phyloP scores from a whole-genome alignment of 768 basidiomycete species.

The Xanthoconium purpureum region DNA sequence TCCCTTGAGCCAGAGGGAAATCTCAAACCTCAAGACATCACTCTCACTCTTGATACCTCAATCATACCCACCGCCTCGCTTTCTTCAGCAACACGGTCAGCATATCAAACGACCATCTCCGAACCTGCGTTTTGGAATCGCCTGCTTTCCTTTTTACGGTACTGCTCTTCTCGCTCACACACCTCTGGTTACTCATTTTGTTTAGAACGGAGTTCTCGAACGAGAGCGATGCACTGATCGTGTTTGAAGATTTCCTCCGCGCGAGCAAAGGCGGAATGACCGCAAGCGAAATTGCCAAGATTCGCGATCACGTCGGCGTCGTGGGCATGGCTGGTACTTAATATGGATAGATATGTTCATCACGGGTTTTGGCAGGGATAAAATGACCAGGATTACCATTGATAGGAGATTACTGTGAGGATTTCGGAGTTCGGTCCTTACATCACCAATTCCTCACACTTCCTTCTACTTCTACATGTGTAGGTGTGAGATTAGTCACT shows the following conservation, averaged over 20 bases:
- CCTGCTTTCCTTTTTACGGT: conserved; percentile 64
- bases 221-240: conserved; percentile 60
- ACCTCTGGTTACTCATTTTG: background rate
- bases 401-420: background rate
- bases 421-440: background rate
- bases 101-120: conserved; percentile 51
- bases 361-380: background rate
- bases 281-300: conserved; percentile 85
- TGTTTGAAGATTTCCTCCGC: conserved; percentile 85
- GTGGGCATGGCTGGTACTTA: conserved; percentile 85
- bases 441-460: too few species aligned
- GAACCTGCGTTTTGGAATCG: conserved; percentile 79
- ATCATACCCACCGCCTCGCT: conserved; percentile 46
- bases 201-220: conserved; percentile 59
- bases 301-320: conserved; percentile 84
- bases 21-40: conserved; percentile 51
- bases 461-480: too few species aligned
- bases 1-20: conserved; percentile 41
- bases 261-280: conserved; percentile 79
- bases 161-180: background rate
- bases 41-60: conserved; percentile 64
- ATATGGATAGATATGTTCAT: background rate
- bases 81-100: conserved; percentile 31
- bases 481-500: too few species aligned
- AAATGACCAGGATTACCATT: background rate